These are phyloP conservation scores for Pelargonium citronellum DNA, from an alignment of 441 rosid species.

Conservation along the genomic window DNA sequence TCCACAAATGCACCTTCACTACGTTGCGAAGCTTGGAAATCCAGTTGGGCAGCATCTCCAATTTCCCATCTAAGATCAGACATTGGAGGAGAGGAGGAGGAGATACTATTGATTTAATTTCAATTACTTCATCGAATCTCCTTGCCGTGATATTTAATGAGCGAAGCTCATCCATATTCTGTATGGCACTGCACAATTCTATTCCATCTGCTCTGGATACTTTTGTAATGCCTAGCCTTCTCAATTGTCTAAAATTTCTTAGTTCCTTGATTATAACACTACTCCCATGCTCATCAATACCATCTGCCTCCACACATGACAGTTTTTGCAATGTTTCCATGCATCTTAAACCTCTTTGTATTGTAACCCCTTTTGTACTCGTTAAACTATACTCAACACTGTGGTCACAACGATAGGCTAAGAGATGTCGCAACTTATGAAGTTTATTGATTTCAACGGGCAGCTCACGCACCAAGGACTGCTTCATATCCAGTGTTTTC, in stretches of 20 bases:
- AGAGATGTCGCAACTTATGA: background rate
- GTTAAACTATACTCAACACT: background rate
- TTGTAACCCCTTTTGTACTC: background rate
- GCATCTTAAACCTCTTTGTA: background rate
- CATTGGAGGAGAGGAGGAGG: background rate
- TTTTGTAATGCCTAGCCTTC: background rate
- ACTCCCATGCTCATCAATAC: too few species aligned
- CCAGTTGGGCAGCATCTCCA: background rate
- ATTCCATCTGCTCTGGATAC: background rate
- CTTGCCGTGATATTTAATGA: background rate
- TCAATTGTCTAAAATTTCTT: background rate
- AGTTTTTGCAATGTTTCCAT: background rate
- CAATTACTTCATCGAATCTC: background rate
- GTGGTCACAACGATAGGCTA: background rate
- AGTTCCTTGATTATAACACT: background rate
- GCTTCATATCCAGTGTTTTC: slow-evolving; percentile 13
- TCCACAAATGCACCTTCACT: background rate
- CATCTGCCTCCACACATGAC: background rate
- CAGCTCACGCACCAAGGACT: background rate
- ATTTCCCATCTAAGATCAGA: background rate
- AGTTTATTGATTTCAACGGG: slow-evolving; percentile 4
- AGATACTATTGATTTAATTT: background rate
- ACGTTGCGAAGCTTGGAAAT: background rate
- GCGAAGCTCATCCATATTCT: background rate
- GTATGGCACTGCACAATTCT: background rate